Percentiles rank a stretch among this genome's conserved stretches.
Conservation (phyloP, 2,329 filamentous ascomycete genomes). For the Fusarium drepaniforme region DNA sequence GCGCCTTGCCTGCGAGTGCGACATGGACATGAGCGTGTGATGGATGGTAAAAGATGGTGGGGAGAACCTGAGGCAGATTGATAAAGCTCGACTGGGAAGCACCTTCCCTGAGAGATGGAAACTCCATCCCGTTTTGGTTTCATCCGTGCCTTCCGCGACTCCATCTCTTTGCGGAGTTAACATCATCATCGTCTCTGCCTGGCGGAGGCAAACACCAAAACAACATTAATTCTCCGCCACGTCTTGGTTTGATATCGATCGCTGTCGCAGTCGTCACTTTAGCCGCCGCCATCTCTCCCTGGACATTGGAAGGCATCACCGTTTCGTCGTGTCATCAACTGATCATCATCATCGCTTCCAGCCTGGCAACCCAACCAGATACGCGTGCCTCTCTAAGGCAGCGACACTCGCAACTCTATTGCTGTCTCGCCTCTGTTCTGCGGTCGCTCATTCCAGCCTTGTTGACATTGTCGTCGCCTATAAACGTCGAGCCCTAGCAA, state of each 20-base stretch:
- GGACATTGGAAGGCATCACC: conserved; percentile 7
- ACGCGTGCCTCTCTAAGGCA: conserved; percentile 7
- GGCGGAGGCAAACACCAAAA: conserved; percentile 3
- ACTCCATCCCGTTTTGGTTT: not conserved
- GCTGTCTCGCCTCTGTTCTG: conserved; percentile 27
- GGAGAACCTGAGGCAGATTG: conserved; percentile 38
- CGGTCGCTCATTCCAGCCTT: conserved; percentile 38
- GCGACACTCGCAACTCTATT: conserved; percentile 26
- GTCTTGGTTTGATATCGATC: not conserved
- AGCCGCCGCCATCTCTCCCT: conserved; percentile 1
- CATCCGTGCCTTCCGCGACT: conserved; percentile 13
- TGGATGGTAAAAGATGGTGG: conserved; percentile 35
- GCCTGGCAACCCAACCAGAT: conserved; percentile 14
- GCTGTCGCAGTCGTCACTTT: conserved; percentile 1
- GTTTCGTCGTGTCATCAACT: conserved; percentile 21
- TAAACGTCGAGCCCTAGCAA: conserved; percentile 29
- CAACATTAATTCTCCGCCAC: conserved; percentile 2
- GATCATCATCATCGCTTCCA: conserved; percentile 24
- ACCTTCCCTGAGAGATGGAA: conserved; percentile 20
- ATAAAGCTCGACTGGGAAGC: conserved; percentile 20
- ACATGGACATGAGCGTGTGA: conserved; percentile 28
- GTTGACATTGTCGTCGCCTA: conserved; percentile 23
- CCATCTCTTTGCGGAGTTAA: conserved; percentile 26
- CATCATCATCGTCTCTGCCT: conserved; percentile 9
- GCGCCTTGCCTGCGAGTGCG: conserved; percentile 24